Base-by-base conservation (phyloP, 2,329 filamentous ascomycete genomes). In the Pseudogymnoascus sp. region DNA sequence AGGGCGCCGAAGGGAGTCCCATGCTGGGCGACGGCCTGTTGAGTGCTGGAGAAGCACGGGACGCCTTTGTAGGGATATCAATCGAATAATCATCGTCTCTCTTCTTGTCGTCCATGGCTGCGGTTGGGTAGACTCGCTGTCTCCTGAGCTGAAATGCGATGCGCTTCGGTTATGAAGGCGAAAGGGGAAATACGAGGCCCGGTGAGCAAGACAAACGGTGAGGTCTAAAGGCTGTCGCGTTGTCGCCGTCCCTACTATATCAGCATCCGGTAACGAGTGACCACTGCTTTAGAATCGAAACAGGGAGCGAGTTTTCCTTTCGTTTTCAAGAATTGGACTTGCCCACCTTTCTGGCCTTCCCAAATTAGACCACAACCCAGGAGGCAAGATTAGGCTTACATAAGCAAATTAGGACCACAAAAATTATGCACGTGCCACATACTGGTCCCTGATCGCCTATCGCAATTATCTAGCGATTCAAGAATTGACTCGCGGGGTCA, bases 101-200 rank as follows among this genome's bases (percentile, higher is more conserved):
- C 81, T 94, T 95, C 74, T 92, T 91, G 79, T 94, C 89, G 70
- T 87, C 81, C 91, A 96, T 96, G 66, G 69, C 80, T 71, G 67
- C 66, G 57, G 11, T 39, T 58, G 20, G 14, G 57, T 38, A 38
- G 34, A 37, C 37, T 58, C 34, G 57, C 37, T 8, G 47, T 54
- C 47, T 54, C 47, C 47, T 54, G 47, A 54, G 28, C 28, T 54
- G 47, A 54, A 32, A 20, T n/a, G 2, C 6, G 47, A 54, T 54
- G 28, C 47, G 28, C 47, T 32, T 32, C 28, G 28, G n/a, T 54
- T 54, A 54, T 20, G 11, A 18, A 18, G 11, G 47, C 28, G 28
- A 32, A 54, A 34, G n/a, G 28, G 47, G 47, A 54, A 30, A 54
- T 54, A 54, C 47, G 28, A 54, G 28, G 47, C 43, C 43, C 43